Base-by-base conservation (phyloP, 176 grass and related monocot species). In the Pontederia paniculata region DNA sequence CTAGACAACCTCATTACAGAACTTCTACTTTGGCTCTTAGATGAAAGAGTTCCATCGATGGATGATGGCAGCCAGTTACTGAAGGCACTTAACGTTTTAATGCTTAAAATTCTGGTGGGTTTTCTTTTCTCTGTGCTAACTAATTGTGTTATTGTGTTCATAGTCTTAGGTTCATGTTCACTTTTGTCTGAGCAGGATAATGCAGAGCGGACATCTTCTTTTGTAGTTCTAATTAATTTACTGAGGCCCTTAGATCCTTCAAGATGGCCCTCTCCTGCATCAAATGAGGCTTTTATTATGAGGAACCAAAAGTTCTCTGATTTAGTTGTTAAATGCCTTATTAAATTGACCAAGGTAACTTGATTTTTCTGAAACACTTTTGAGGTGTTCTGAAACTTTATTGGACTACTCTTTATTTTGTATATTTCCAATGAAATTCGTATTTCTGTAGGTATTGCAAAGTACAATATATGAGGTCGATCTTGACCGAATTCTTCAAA, bases 291-390 rank as follows among this genome's bases (percentile, higher is more conserved):
- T 63, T 76, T 98, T 64, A 56, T 70, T 74, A 75, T 77, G 45
- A 91, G 85, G 73, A 93, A 98, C 69, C 93, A 98, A 52, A 98
- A 98, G 62, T 98, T 98, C 54, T 98, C 83, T 19, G 93, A 98
- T 71, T 74, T 98, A 69, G 93, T 98, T 73, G 93, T 98, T 31
- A 98, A 98, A 88, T 98, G 93, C 62, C 73, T 91, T 70, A 98
- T 98, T 66, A 98, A 98, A 47, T 42, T 98, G 83, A 98, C 93
- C 23, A 98, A 98, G 86, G 93, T 98, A 76, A 23, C n/a, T 21
- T n/a, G n/a, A n/a, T n/a, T n/a, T n/a, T n/a, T n/a, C n/a, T n/a
- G n/a, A n/a, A n/a, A n/a, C n/a, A n/a, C n/a, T n/a, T n/a, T n/a
- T n/a, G n/a, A n/a, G n/a, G n/a, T n/a, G n/a, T 52, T 52, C 9